Evolutionary conservation across 2,329 filamentous ascomycete genomes (phyloP).

Genomic region (Clonostachys byssicola): DNA sequence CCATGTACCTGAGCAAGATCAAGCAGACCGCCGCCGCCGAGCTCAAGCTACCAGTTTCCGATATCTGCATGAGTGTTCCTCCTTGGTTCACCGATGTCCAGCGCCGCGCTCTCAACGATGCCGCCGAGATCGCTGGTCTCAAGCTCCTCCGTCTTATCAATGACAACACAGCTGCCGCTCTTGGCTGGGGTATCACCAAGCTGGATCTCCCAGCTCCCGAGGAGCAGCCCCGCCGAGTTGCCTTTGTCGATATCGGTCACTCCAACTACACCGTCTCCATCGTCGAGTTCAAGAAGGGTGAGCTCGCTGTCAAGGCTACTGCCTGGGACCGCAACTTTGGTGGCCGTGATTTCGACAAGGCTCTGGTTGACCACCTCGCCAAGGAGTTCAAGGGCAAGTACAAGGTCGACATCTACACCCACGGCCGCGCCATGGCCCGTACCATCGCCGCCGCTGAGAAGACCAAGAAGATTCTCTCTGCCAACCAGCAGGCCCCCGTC

Average conservation of each 20-base stretch:
- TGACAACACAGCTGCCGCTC: conserved; percentile 92
- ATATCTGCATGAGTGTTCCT: conserved; percentile 90
- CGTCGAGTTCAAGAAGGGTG: conserved; percentile 95
- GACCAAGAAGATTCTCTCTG: conserved; percentile 96
- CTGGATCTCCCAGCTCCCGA: conserved; percentile 83
- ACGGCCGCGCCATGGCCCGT: conserved; percentile 85
- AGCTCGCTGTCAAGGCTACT: conserved; percentile 89
- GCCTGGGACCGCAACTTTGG: conserved; percentile 95
- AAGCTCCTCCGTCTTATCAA: conserved; percentile 95
- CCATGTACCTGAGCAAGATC: conserved; percentile 95
- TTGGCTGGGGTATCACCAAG: conserved; percentile 98
- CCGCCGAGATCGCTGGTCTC: conserved; percentile 87
- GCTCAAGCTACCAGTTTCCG: conserved; percentile 85
- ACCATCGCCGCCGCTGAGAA: conserved; percentile 89
- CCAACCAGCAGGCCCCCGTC: conserved; percentile 86
- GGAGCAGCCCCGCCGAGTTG: conserved; percentile 87
- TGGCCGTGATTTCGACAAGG: conserved; percentile 95
- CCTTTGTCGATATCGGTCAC: conserved; percentile 93
- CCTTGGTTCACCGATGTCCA: conserved; percentile 97
- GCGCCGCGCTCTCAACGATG: conserved; percentile 84
- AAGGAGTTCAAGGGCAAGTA: conserved; percentile 97
- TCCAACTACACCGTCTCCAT: conserved; percentile 93
- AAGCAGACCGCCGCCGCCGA: conserved; percentile 83
- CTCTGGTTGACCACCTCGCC: conserved; percentile 88
- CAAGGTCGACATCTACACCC: conserved; percentile 91